Conservation (phyloP, 75 land plant genomes). For the Picea sitchensis region DNA sequence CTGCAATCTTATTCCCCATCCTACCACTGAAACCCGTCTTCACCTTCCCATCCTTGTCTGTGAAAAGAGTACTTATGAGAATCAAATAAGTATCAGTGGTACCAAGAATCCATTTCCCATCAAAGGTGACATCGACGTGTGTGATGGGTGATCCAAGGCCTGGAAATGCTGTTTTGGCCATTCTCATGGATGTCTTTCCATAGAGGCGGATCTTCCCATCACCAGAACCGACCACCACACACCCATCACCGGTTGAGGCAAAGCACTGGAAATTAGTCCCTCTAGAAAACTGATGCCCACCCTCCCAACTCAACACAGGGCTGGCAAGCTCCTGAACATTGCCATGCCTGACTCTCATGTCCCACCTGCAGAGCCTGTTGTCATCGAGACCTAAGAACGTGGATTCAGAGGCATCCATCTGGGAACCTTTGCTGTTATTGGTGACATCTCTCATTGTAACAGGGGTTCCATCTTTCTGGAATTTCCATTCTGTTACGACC, state of each 20-base stretch:
- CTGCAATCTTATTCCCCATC: constrained; percentile 94
- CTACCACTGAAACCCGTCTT: constrained; percentile 96
- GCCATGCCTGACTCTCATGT: constrained; percentile 87
- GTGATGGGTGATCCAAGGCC: constrained; percentile 97
- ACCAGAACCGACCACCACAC: constrained; percentile 90
- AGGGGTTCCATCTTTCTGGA: constrained; percentile 90
- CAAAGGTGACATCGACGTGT: constrained; percentile 97
- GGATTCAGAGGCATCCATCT: constrained; percentile 74
- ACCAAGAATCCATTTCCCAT: constrained; percentile 97
- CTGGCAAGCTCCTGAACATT: constrained; percentile 75
- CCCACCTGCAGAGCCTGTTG: constrained; percentile 96
- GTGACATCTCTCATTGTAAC: constrained; percentile 94
- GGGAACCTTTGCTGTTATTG: constrained; percentile 81
- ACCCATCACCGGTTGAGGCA: constrained; percentile 95
- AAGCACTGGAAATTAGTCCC: constrained; percentile 99
- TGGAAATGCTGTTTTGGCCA: constrained; percentile 98
- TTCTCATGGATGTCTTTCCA: constrained; percentile 86
- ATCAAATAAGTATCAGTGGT: constrained; percentile 97
- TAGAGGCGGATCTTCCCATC: constrained; percentile 97
- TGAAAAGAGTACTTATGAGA: constrained; percentile 86
- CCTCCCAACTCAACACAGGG: constrained; percentile 89
- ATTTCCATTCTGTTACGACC: constrained; percentile 93
- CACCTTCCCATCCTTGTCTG: constrained; percentile 88
- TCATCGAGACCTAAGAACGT: constrained; percentile 96
- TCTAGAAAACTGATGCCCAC: constrained; percentile 95